A percentile compares a stretch with the other conserved stretches of the same genome.
Evolutionary conservation across 768 basidiomycete genomes (phyloP).

Genomic region (Panaeolus papilionaceus): DNA sequence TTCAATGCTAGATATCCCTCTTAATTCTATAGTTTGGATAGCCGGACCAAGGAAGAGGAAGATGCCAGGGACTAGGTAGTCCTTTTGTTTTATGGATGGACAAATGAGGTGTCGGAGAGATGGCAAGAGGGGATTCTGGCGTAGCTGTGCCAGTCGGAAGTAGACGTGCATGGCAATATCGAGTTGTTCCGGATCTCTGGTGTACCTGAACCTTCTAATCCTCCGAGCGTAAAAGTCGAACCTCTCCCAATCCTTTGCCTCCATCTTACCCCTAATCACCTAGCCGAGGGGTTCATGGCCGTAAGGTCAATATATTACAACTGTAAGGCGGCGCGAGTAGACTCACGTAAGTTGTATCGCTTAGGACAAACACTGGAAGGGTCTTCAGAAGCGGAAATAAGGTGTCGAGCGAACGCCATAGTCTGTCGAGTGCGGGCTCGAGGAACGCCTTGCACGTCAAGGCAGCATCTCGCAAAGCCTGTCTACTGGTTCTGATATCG

Average conservation of each 20-base stretch:
- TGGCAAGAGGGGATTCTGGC: constrained; percentile 33
- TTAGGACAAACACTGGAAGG: constrained; percentile 35
- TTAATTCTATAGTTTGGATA: constrained; percentile 34
- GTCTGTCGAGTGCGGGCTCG: constrained; percentile 38
- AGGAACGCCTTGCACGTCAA: constrained; percentile 38
- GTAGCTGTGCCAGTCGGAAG: constrained; percentile 38
- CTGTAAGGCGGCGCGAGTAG: background rate
- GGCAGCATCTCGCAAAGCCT: constrained; percentile 30
- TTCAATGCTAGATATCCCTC: constrained; percentile 36
- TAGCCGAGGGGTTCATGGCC: constrained; percentile 13
- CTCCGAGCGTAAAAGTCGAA: constrained; percentile 39
- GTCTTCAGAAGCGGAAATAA: constrained; percentile 40
- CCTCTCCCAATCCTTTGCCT: constrained; percentile 34
- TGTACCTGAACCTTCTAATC: constrained; percentile 37
- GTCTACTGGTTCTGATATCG: constrained; percentile 20
- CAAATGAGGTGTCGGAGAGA: constrained; percentile 35
- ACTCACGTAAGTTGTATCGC: constrained; percentile 39
- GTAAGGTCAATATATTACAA: constrained; percentile 4
- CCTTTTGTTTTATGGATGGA: constrained; percentile 34
- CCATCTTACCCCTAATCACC: constrained; percentile 37
- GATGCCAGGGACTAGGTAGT: constrained; percentile 40
- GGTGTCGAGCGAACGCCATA: constrained; percentile 40
- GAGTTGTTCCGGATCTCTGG: constrained; percentile 34
- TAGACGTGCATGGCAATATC: constrained; percentile 44
- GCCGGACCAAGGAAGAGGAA: constrained; percentile 40